Percentiles rank a stretch among this genome's conserved stretches.
phyloP scores from a whole-genome alignment of 352 stramenopile species.

The Aphanomyces astaci region DNA sequence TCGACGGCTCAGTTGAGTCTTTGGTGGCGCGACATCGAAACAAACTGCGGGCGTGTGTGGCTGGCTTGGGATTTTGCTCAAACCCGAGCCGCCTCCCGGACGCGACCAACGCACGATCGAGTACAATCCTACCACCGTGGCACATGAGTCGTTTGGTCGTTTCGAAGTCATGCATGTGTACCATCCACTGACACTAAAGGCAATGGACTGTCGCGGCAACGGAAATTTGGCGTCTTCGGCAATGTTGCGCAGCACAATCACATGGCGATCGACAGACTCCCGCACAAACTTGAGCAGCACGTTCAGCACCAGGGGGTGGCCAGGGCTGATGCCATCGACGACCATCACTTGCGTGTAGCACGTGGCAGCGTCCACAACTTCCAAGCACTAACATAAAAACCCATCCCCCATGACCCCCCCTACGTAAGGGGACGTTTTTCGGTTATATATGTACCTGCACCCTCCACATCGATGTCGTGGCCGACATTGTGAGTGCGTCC shows the following conservation, averaged over 20 bases:
- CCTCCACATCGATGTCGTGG: neutral
- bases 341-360: neutral
- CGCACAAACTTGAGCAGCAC: neutral
- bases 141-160: neutral
- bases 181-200: conserved; percentile 5
- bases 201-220: neutral
- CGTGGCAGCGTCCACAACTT: neutral
- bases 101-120: neutral
- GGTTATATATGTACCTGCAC: neutral
- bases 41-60: neutral
- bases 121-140: neutral
- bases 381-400: too few relatives aligned
- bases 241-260: neutral
- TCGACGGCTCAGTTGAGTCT: neutral
- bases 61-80: neutral
- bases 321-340: neutral
- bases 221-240: neutral
- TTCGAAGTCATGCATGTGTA: neutral
- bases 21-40: neutral
- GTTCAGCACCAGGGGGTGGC: neutral
- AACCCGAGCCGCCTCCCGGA: neutral
- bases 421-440: too few relatives aligned
- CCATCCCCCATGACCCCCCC: too few relatives aligned
- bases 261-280: neutral
- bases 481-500: neutral